phyloP scores from a whole-genome alignment of 805 yeast species.

The Grigorovia yakushimaensis region DNA sequence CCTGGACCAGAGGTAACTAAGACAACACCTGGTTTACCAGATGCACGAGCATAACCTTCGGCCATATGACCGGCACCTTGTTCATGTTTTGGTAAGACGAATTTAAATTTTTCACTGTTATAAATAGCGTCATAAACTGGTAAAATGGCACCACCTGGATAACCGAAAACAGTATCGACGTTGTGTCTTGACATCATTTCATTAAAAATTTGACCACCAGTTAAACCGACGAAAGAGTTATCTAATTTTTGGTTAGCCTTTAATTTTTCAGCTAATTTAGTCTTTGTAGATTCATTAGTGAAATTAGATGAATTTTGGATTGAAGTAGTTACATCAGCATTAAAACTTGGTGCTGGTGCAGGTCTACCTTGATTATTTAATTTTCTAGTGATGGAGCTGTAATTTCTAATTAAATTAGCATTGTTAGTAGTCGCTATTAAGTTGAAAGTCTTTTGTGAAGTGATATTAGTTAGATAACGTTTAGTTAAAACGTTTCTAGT shows the following conservation, averaged over 20 bases:
- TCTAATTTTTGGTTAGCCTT: conserved; percentile 37
- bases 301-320: not conserved
- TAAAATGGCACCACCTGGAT: conserved; percentile 97
- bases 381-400: not conserved
- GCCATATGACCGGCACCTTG: conserved; percentile 99
- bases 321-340: conserved; percentile 13
- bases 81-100: conserved; percentile 91
- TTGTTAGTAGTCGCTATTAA: not conserved
- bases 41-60: conserved; percentile 93
- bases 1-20: conserved; percentile 99
- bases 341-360: conserved; percentile 30
- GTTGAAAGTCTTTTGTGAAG: not conserved
- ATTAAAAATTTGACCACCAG: conserved; percentile 98
- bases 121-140: conserved; percentile 97
- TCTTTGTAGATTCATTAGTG: not conserved
- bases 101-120: conserved; percentile 80
- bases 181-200: conserved; percentile 97
- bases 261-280: conserved; percentile 1
- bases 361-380: conserved; percentile 16
- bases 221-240: conserved; percentile 84
- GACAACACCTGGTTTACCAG: conserved; percentile 95
- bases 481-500: not conserved
- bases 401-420: not conserved
- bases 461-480: not conserved
- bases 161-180: conserved; percentile 93